Conservation (phyloP, 305 asterid genomes). For the Fraxinus sp. region DNA sequence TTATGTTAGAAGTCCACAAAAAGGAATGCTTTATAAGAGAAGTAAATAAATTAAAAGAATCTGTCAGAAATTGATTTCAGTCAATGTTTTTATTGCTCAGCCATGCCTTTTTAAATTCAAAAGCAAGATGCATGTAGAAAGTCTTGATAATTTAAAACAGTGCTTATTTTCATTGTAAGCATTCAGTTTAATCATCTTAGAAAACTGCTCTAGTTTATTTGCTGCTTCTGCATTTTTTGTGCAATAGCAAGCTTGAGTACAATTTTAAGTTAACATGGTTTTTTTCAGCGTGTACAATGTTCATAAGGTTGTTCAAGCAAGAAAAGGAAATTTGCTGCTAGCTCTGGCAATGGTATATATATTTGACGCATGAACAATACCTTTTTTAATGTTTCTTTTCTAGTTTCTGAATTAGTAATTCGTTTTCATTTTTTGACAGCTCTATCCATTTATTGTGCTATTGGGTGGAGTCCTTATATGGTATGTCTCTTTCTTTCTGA, state of each 20-base stretch:
- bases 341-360: slow-evolving; percentile 84
- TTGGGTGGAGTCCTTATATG: slow-evolving; percentile 61
- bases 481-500: slow-evolving; percentile 30
- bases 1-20: background rate
- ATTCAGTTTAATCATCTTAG: background rate
- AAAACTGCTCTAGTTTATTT: slow-evolving; percentile 1
- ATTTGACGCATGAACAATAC: slow-evolving; percentile 8
- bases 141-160: background rate
- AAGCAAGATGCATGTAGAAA: background rate
- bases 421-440: slow-evolving; percentile 32
- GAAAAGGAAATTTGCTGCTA: slow-evolving; percentile 75
- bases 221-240: slow-evolving; percentile 16
- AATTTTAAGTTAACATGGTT: slow-evolving; percentile 18
- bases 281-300: slow-evolving; percentile 68
- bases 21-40: background rate
- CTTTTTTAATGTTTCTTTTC: slow-evolving; percentile 9
- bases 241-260: slow-evolving; percentile 17
- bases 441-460: slow-evolving; percentile 76
- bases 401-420: background rate
- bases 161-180: background rate
- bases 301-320: slow-evolving; percentile 66
- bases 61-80: background rate
- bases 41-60: background rate
- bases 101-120: background rate
- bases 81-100: background rate